These are phyloP conservation scores for Calycina marina DNA, from an alignment of 2,329 filamentous ascomycete genomes.

Conservation along the genomic window DNA sequence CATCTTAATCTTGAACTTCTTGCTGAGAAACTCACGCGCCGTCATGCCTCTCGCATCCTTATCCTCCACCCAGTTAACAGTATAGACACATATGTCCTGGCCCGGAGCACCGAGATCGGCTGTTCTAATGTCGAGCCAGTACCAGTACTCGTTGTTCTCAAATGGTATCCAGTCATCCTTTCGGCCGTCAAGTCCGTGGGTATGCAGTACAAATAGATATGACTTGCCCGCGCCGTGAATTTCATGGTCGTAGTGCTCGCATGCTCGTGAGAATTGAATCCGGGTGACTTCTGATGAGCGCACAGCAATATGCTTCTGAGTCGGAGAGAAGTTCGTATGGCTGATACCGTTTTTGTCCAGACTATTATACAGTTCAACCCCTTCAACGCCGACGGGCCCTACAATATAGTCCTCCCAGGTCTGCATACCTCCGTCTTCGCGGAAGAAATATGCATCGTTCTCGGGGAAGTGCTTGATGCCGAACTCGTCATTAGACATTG, in stretches of 20 bases:
- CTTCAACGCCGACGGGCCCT: slow-evolving; percentile 37
- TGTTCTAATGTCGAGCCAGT: slow-evolving; percentile 64
- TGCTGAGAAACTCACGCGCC: slow-evolving; percentile 15
- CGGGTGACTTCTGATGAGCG: slow-evolving; percentile 45
- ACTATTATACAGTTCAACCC: slow-evolving; percentile 31
- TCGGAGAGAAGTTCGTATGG: slow-evolving; percentile 46
- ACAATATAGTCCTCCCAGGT: slow-evolving; percentile 74
- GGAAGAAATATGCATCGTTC: slow-evolving; percentile 56
- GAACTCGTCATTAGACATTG: slow-evolving; percentile 60
- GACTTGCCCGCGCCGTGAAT: slow-evolving; percentile 49
- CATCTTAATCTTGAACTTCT: slow-evolving; percentile 20
- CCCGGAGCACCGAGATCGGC: slow-evolving; percentile 53
- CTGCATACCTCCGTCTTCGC: slow-evolving; percentile 50
- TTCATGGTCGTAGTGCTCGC: slow-evolving; percentile 70
- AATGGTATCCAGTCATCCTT: slow-evolving; percentile 57
- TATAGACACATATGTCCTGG: slow-evolving; percentile 49
- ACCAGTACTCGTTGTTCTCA: slow-evolving; percentile 64
- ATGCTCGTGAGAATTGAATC: slow-evolving; percentile 69
- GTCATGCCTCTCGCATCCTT: slow-evolving; percentile 19
- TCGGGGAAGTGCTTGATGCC: slow-evolving; percentile 66
- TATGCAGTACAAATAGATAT: slow-evolving; percentile 54
- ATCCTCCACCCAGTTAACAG: slow-evolving; percentile 36
- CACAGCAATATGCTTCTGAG: slow-evolving; percentile 43
- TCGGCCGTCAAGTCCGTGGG: slow-evolving; percentile 50
- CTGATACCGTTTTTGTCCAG: slow-evolving; percentile 36